phyloP scores from a whole-genome alignment of 345 rosid species.

The Euphorbia peplus region DNA sequence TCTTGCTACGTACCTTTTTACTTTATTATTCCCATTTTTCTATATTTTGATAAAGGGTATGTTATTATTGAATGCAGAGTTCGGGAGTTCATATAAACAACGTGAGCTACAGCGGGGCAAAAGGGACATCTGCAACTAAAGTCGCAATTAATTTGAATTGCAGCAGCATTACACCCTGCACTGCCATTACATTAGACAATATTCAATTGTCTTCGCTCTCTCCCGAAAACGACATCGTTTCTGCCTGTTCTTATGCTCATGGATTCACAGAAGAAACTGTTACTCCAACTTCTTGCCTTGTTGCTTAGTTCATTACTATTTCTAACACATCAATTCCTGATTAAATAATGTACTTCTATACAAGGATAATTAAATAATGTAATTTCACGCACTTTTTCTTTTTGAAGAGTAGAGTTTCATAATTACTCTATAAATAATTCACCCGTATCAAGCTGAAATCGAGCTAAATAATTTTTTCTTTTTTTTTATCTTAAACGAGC shows the following conservation, averaged over 20 bases:
- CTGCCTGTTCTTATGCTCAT: constrained; percentile 34
- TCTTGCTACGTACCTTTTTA: neutral
- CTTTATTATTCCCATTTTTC: too few relatives aligned
- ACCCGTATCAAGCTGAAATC: too few relatives aligned
- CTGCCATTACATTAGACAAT: constrained; percentile 11
- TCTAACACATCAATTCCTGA: too few relatives aligned
- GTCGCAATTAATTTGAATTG: constrained; percentile 39
- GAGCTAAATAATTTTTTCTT: too few relatives aligned
- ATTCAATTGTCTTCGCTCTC: constrained; percentile 10
- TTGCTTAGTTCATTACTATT: neutral
- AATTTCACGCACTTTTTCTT: too few relatives aligned
- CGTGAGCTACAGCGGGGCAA: constrained; percentile 18
- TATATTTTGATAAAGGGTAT: neutral
- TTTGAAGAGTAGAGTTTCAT: too few relatives aligned
- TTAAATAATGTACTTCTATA: too few relatives aligned
- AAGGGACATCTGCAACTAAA: constrained; percentile 33
- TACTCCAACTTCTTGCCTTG: constrained; percentile 6
- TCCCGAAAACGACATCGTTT: constrained; percentile 13
- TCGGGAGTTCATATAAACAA: constrained; percentile 38
- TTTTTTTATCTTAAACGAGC: too few relatives aligned
- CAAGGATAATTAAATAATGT: too few relatives aligned
- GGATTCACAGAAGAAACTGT: constrained; percentile 24
- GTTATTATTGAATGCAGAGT: constrained; percentile 4
- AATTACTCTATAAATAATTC: too few relatives aligned
- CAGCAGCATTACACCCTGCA: constrained; percentile 34